Conservation (phyloP, 441 rosid genomes). For the Geranium incanum region DNA sequence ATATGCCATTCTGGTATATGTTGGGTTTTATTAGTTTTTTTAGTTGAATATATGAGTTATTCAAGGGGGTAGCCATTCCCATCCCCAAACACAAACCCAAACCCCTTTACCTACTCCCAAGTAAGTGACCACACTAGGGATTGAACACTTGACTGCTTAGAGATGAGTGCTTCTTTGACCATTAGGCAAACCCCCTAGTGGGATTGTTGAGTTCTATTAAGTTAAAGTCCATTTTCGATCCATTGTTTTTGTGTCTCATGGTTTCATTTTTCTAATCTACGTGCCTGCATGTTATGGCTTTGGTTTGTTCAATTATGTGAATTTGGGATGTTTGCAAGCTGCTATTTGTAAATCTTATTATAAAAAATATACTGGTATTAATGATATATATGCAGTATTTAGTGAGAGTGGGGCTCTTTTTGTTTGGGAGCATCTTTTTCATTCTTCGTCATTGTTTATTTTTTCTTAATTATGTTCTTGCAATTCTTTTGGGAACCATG, state of each 20-base stretch:
- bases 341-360: not conserved
- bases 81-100: no score
- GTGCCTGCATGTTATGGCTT: not conserved
- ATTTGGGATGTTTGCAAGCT: not conserved
- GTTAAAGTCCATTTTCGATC: no score
- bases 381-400: no score
- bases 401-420: not conserved
- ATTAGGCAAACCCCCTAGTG: no score
- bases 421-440: not conserved
- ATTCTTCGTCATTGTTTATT: not conserved
- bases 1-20: not conserved
- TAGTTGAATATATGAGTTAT: no score
- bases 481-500: not conserved
- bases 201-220: not conserved
- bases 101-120: no score
- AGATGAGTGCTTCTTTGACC: no score
- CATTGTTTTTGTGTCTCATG: not conserved
- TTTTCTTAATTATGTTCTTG: not conserved
- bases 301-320: not conserved
- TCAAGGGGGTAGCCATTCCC: no score
- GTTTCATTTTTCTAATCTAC: not conserved
- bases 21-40: not conserved
- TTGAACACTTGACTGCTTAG: no score
- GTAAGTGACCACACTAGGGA: no score
- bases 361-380: no score